Evolutionary conservation across 495 filamentous ascomycete genomes (phyloP), one percentile per base, ranked within the genome.

Genomic region (Penicillium odoratum): DNA sequence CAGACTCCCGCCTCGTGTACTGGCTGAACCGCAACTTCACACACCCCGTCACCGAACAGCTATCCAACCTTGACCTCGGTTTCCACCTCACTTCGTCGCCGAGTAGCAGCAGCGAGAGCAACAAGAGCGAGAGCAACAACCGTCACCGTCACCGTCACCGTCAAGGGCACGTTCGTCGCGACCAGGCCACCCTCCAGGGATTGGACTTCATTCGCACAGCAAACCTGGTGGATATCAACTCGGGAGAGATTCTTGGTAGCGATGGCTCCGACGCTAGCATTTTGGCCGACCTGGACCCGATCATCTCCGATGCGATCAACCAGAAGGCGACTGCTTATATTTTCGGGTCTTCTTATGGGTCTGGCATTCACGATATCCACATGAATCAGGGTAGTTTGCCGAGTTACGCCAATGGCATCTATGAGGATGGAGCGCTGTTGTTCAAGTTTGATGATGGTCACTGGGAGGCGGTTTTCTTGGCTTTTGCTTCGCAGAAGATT

Each of bases 331-430:
- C 61, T 3, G 57, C 67, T 29, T 77, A 70, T 53, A 66, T 77
- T 34, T 71, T 59, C 16, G 73, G 73, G 1, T 67, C 69, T 9
- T 69, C 66, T 7, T 76, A 66, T 57, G 66, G 64, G 42, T 51
- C 65, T 15, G 74, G 72, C 3, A 78, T 78, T 33, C 75, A 78
- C 57, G 68, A 78, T 58, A 58, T 78, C 3, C 75, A 78, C 57
- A 75, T 76, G 75, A 78, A 78, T 57, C 75, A 78, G 61, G 73
- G 75, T 33, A 75, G 66, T 60, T 50, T 62, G 36, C 59, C 62
- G 11, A 49, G 53, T 4, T 78, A 60, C 53, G 62, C 68, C 28
- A 78, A 78, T 53, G 72, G 72, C 8, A 66, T 69, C 15, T 71
- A 64, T 26, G 67, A 75, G 51, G 75, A 78, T 60, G 73, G 75